phyloP scores from a whole-genome alignment of 1,284 basidiomycete species.

The Chalciporus sp. region DNA sequence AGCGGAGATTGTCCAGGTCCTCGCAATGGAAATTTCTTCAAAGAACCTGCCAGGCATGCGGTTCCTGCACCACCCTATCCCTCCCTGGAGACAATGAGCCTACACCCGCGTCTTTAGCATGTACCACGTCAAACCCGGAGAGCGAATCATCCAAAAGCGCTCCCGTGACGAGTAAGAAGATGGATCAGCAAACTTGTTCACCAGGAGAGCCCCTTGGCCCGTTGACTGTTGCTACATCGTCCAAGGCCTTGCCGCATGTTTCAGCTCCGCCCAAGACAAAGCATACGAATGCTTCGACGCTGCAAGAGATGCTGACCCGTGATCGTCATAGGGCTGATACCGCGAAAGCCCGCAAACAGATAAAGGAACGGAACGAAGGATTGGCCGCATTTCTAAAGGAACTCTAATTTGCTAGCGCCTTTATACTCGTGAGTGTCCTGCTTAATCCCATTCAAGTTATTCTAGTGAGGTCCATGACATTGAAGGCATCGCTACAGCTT shows the following conservation, averaged over 20 bases:
- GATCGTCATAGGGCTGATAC: conserved; percentile 53
- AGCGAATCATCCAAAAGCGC: not conserved
- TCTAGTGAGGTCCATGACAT: no score
- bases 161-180: not conserved
- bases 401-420: conserved; percentile 26
- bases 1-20: conserved; percentile 3
- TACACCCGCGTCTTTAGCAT: not conserved
- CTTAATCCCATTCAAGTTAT: not conserved
- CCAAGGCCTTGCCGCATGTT: not conserved
- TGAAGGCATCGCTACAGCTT: not conserved
- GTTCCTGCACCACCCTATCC: conserved; percentile 8
- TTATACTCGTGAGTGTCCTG: not conserved
- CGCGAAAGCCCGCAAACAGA: conserved; percentile 32
- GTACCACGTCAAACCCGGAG: not conserved
- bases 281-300: conserved; percentile 43
- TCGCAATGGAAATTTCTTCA: conserved; percentile 3
- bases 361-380: conserved; percentile 33
- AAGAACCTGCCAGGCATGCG: conserved; percentile 26
- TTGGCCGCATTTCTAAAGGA: conserved; percentile 60
- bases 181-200: not conserved
- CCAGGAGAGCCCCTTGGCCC: not conserved
- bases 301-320: conserved; percentile 64
- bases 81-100: not conserved
- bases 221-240: not conserved
- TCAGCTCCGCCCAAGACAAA: conserved; percentile 8